Evolutionary conservation across 2,329 filamentous ascomycete genomes (phyloP).

Genomic region (Triangularia setosa): DNA sequence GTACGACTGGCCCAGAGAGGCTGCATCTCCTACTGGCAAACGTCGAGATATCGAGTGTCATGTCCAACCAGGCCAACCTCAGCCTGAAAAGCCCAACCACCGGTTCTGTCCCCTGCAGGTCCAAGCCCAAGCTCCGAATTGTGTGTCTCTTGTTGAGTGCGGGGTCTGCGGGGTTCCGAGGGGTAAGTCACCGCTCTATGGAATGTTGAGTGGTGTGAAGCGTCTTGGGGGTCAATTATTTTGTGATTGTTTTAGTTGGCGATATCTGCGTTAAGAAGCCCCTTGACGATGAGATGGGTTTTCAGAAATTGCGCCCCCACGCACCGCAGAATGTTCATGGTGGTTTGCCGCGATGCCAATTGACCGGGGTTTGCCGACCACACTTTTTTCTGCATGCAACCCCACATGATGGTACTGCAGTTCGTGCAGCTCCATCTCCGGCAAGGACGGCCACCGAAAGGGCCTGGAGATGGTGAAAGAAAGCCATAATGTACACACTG

Average conservation of each 20-base stretch:
- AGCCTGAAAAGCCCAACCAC: not conserved
- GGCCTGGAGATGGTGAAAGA: not conserved
- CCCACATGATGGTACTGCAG: not conserved
- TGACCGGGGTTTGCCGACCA: conserved; percentile 7
- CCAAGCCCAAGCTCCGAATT: not conserved
- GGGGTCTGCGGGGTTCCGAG: not conserved
- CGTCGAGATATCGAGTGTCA: not conserved
- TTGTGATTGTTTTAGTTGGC: not conserved
- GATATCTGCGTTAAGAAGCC: not conserved
- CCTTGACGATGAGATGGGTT: conserved; percentile 7
- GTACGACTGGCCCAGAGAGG: not conserved
- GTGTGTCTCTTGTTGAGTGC: not conserved
- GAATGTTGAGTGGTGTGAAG: not conserved
- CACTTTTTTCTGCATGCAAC: not conserved
- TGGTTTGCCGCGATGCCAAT: not conserved
- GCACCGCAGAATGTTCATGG: conserved; percentile 1
- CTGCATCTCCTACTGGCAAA: not conserved
- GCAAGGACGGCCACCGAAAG: not conserved
- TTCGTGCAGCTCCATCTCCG: not conserved
- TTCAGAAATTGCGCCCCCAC: conserved; percentile 16
- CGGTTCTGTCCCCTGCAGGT: not conserved
- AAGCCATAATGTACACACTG: not conserved
- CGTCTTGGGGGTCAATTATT: not conserved
- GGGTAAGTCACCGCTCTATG: not conserved
- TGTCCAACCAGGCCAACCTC: not conserved